Conservation (phyloP, 257 asterid genomes). For the Nicotiana obtusifolia region DNA sequence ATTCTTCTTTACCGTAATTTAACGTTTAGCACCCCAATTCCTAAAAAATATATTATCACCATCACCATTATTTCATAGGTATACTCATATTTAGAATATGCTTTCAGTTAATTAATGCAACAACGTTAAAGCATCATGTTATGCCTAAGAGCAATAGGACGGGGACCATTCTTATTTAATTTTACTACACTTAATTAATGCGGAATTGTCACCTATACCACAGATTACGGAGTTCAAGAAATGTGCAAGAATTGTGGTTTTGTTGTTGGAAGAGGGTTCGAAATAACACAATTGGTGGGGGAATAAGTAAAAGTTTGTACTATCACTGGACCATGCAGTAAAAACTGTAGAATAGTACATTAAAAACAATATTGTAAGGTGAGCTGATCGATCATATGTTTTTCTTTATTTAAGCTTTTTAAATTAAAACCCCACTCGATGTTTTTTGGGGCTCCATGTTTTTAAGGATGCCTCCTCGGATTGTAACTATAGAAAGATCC, state of each 20-base stretch:
- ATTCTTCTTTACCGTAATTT: background rate
- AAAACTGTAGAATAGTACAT: background rate
- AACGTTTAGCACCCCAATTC: slow-evolving; percentile 12
- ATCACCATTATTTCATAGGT: background rate
- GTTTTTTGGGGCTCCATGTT: background rate
- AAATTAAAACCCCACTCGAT: background rate
- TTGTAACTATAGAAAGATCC: background rate
- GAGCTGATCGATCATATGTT: background rate
- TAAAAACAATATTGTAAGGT: background rate
- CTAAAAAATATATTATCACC: background rate
- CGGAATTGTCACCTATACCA: background rate
- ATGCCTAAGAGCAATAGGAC: slow-evolving; percentile 3
- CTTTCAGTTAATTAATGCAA: slow-evolving; percentile 14
- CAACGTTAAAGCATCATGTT: slow-evolving; percentile 14
- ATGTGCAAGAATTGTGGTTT: background rate
- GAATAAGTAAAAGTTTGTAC: no score
- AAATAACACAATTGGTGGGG: background rate
- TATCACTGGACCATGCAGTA: background rate
- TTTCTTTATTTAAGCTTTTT: background rate
- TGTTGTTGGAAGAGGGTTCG: background rate
- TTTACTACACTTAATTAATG: background rate
- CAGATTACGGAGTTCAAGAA: background rate
- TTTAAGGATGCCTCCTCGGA: background rate
- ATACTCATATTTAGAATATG: background rate
- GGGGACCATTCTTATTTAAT: slow-evolving; percentile 20